Evolutionary conservation across 2,329 filamentous ascomycete genomes (phyloP).

Genomic region (Sclerotinia sclerotiorum): DNA sequence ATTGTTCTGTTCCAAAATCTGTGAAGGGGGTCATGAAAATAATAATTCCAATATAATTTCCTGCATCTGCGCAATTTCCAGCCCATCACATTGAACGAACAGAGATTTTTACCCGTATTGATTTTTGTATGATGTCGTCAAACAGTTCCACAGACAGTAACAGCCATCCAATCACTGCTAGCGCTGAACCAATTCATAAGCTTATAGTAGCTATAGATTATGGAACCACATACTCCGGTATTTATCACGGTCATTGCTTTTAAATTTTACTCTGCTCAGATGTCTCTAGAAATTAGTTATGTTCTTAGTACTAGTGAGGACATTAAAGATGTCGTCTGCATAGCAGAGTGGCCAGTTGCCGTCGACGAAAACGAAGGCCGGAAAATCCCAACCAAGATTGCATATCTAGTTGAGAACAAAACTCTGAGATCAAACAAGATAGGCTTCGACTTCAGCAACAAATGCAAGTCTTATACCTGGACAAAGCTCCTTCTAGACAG

Average conservation of each 20-base stretch:
- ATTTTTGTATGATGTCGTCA: neutral
- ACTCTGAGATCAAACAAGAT: conserved; percentile 22
- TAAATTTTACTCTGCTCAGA: neutral
- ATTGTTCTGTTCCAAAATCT: too few relatives aligned
- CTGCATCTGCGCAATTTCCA: too few relatives aligned
- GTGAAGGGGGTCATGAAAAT: too few relatives aligned
- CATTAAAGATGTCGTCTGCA: conserved; percentile 12
- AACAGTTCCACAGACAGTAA: neutral
- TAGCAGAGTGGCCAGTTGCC: conserved; percentile 16
- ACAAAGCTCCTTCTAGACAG: conserved; percentile 36
- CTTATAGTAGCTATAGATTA: conserved; percentile 35
- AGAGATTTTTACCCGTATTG: too few relatives aligned
- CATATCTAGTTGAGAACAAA: conserved; percentile 29
- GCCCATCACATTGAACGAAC: too few relatives aligned
- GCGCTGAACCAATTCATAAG: too few relatives aligned
- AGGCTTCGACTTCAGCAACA: conserved; percentile 30
- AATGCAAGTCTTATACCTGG: conserved; percentile 32
- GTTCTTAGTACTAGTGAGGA: conserved; percentile 27
- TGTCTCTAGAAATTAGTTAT: conserved; percentile 23
- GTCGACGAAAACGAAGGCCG: neutral
- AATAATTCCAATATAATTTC: too few relatives aligned
- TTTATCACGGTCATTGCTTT: neutral
- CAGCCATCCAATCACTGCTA: too few relatives aligned
- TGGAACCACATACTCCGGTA: conserved; percentile 36
- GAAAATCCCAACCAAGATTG: conserved; percentile 30